These are phyloP conservation scores for Auriscalpium orientale DNA, from an alignment of 768 basidiomycete genomes.

Conservation along the genomic window DNA sequence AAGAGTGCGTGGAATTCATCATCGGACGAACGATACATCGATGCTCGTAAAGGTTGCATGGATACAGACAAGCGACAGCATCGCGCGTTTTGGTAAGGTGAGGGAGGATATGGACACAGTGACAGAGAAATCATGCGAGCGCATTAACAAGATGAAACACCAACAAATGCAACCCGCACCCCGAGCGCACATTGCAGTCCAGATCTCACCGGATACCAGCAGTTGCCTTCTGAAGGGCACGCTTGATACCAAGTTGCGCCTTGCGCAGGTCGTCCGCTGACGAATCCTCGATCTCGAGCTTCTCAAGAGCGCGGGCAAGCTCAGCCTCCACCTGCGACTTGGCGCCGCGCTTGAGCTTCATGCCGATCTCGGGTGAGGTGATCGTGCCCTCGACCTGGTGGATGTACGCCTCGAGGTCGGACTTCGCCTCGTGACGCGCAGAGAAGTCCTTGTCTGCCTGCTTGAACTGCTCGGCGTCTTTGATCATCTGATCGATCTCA, in stretches of 20 bases:
- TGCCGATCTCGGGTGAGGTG: conserved; percentile 91
- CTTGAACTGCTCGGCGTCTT: conserved; percentile 98
- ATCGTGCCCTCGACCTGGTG: conserved; percentile 96
- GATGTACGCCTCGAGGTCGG: conserved; percentile 95
- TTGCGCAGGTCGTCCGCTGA: conserved; percentile 92
- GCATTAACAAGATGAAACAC: conserved; percentile 15
- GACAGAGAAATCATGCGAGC: conserved; percentile 8
- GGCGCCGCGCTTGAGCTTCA: conserved; percentile 98
- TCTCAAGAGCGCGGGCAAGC: conserved; percentile 96
- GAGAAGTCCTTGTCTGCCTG: conserved; percentile 97
- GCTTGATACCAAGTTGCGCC: conserved; percentile 91
- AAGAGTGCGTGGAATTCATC: background rate
- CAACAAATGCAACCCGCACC: conserved; percentile 1
- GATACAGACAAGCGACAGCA: background rate
- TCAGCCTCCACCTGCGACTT: conserved; percentile 93
- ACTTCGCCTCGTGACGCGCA: conserved; percentile 95
- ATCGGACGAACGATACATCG: background rate
- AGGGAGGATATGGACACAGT: conserved; percentile 3
- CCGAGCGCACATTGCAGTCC: background rate
- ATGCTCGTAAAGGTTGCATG: conserved; percentile 2
- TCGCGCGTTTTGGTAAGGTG: background rate
- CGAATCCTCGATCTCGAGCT: conserved; percentile 95
- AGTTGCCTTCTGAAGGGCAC: conserved; percentile 96
- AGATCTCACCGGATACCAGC: conserved; percentile 69
- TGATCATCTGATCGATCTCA: conserved; percentile 99